Base-by-base conservation (phyloP, 805 yeast genomes). In the Nematodospora valgi region DNA sequence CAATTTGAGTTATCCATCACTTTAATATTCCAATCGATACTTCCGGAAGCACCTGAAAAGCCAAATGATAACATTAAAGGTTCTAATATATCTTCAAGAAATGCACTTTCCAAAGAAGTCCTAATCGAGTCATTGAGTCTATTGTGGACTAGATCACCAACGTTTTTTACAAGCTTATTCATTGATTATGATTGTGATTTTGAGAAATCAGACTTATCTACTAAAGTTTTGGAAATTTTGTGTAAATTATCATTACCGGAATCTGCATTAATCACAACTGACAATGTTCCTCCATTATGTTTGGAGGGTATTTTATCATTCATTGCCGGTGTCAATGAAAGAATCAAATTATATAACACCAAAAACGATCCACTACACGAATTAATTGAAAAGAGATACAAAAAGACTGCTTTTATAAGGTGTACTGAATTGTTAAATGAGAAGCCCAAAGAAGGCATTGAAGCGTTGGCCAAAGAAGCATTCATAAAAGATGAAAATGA, bases 271-370 rank as follows among this genome's bases (percentile, higher is more conserved):
- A 67, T 73, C 47, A 81, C 95, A 0, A 85, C 96, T 0, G 86
- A 84, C 25, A 82, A 76, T 49, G 95, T 91, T 1, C 98, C 98
- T 0, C 96, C 98, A 0, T 74, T 88, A 6, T 91, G 98, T 49
- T 65, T 93, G 34, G 98, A 93, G 49, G 95, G 97, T 1, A 57
- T 93, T 3, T 64, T 91, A 15, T 72, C 85, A 2, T 78, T 83
- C 37, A 66, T 89, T 27, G 74, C 77, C 39, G 80, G 81, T 11
- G 65, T 86, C 30, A 72, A 74, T 44, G 76, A 72, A 30, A 54
- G 81, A 51, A 52, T 76, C 43, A 63, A 68, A 59, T 29, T 24
- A 17, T 10, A 28, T 10, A 22, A 59, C 28, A 5, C 12, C 7
- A 6, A 6, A 2, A 25, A 38, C 21, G 41, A 40, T 6, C 35